A percentile compares a stretch with the other conserved stretches of the same genome.
These are phyloP conservation scores for Trichosanthes truncata DNA, from an alignment of 306 rosid species.

Conservation along the genomic window DNA sequence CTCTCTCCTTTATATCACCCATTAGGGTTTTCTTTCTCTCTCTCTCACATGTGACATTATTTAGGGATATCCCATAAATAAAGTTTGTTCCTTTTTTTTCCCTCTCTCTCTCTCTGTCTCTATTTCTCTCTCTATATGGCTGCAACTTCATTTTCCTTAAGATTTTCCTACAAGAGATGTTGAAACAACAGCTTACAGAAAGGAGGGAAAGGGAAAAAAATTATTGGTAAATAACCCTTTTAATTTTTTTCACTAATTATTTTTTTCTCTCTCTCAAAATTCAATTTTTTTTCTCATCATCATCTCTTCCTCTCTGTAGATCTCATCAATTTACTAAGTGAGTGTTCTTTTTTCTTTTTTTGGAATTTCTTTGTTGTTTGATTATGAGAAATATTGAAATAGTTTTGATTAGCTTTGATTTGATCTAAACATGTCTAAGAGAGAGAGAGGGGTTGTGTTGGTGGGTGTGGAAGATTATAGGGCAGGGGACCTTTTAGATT, in stretches of 20 bases:
- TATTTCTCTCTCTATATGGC: conserved; percentile 29
- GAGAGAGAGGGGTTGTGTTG: background rate
- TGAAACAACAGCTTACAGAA: conserved; percentile 7
- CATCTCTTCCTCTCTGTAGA: background rate
- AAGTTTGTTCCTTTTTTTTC: conserved; percentile 5
- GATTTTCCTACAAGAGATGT: conserved; percentile 7
- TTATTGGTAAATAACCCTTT: background rate
- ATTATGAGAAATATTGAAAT: background rate
- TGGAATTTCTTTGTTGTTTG: background rate
- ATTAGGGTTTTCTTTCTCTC: conserved; percentile 48
- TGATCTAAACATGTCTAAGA: background rate
- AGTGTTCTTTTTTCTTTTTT: background rate
- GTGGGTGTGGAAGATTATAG: background rate
- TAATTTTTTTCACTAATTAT: background rate
- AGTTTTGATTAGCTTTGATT: background rate
- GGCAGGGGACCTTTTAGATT: background rate
- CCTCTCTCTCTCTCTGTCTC: conserved; percentile 29
- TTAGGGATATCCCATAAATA: background rate
- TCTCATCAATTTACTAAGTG: background rate
- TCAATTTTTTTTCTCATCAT: background rate
- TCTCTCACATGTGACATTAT: conserved; percentile 1
- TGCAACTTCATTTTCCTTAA: conserved; percentile 30
- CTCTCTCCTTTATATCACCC: conserved; percentile 35
- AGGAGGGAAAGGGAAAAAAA: background rate
- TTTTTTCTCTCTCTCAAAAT: background rate